These are phyloP conservation scores for Phytopythium cucurbitacearum DNA, from an alignment of 352 stramenopile genomes.

Conservation along the genomic window DNA sequence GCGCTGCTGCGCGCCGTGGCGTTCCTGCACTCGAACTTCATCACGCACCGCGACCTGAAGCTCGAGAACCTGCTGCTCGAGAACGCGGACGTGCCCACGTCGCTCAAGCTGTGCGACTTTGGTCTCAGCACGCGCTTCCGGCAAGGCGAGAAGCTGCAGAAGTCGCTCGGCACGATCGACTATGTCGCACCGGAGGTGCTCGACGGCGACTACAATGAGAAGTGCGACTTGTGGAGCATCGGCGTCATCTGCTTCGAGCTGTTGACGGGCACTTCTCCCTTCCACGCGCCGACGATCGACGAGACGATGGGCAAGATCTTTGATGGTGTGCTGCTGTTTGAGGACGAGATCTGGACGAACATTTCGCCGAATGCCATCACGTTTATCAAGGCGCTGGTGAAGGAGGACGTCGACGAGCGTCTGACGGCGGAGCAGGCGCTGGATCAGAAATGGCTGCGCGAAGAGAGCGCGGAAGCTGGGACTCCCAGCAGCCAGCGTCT, in stretches of 20 bases:
- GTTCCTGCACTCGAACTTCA: conserved; percentile 79
- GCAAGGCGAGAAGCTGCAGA: conserved; percentile 63
- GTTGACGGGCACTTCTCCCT: conserved; percentile 59
- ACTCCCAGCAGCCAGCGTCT: conserved; percentile 23
- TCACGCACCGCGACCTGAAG: conserved; percentile 80
- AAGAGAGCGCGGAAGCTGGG: conserved; percentile 13
- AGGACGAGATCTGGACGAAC: conserved; percentile 60
- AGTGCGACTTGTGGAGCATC: conserved; percentile 80
- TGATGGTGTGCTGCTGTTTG: conserved; percentile 66
- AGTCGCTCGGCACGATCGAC: conserved; percentile 77
- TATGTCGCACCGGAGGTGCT: conserved; percentile 81
- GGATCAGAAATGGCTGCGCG: conserved; percentile 59
- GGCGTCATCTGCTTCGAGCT: conserved; percentile 80
- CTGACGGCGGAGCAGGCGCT: conserved; percentile 65
- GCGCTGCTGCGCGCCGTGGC: conserved; percentile 50
- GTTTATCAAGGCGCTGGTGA: conserved; percentile 81
- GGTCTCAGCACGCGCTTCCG: conserved; percentile 74
- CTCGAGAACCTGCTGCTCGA: conserved; percentile 81
- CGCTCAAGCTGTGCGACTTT: conserved; percentile 84
- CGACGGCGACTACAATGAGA: conserved; percentile 78
- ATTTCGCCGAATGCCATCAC: conserved; percentile 58
- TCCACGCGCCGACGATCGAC: conserved; percentile 63
- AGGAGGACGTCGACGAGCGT: conserved; percentile 59
- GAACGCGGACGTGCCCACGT: conserved; percentile 47
- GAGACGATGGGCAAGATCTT: conserved; percentile 85